Evolutionary conservation across 1,284 basidiomycete species (phyloP).

Genomic region (Pisolithus thermaeus): DNA sequence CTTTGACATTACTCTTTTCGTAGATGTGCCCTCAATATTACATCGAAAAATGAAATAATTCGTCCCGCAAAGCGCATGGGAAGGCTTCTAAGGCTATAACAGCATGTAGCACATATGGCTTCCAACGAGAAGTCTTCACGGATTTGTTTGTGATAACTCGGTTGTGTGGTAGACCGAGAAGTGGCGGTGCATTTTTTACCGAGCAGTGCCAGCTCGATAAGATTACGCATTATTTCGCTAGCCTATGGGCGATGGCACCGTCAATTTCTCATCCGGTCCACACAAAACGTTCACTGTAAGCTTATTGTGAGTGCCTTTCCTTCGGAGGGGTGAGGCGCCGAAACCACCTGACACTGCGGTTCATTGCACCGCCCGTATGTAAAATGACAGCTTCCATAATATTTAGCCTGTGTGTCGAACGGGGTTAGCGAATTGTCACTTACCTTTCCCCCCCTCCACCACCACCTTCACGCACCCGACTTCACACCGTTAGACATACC

Average conservation of each 20-base stretch:
- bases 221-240: no score
- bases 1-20: slow-evolving; percentile 9
- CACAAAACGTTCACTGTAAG: background rate
- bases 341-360: background rate
- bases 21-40: background rate
- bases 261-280: background rate
- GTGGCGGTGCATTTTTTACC: slow-evolving; percentile 13
- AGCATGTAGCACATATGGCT: background rate
- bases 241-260: background rate
- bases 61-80: no score
- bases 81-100: background rate
- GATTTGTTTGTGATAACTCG: background rate
- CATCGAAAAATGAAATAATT: background rate
- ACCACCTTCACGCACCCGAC: background rate
- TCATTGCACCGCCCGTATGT: background rate
- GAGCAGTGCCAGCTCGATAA: slow-evolving; percentile 3
- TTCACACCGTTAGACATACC: slow-evolving; percentile 1
- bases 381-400: background rate
- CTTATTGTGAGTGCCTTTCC: background rate
- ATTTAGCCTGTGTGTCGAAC: background rate
- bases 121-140: background rate
- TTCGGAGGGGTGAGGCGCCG: background rate
- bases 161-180: background rate
- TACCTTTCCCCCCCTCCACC: background rate
- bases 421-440: slow-evolving; percentile 1